Evolutionary conservation across 495 filamentous ascomycete species (phyloP).

Genomic region (Aspergillus panamensis): DNA sequence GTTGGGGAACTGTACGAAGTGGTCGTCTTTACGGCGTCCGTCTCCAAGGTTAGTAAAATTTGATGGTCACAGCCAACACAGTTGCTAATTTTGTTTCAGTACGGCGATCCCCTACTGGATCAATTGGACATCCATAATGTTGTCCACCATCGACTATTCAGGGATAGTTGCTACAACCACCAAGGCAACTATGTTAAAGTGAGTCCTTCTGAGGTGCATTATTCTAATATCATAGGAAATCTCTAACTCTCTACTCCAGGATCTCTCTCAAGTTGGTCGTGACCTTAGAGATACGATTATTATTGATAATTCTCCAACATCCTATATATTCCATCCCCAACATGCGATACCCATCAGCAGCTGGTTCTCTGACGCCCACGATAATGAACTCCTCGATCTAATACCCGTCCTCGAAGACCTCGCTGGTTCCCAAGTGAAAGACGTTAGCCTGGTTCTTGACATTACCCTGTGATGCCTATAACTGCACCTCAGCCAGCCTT

Average conservation of each 20-base stretch:
- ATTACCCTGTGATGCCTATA: conserved; percentile 68
- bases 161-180: conserved; percentile 98
- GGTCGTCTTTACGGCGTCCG: conserved; percentile 97
- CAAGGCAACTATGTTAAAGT: conserved; percentile 99
- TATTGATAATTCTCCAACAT: conserved; percentile 98
- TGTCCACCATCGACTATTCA: conserved; percentile 93
- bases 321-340: conserved; percentile 99
- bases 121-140: conserved; percentile 97
- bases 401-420: conserved; percentile 99
- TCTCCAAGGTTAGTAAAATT: conserved; percentile 75
- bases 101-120: conserved; percentile 93
- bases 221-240: not conserved
- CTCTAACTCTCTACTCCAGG: conserved; percentile 40
- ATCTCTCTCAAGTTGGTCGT: conserved; percentile 93
- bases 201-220: conserved; percentile 5
- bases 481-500: conserved; percentile 34
- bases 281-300: conserved; percentile 98
- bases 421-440: conserved; percentile 77
- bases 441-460: conserved; percentile 97
- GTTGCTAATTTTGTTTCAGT: conserved; percentile 50
- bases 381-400: conserved; percentile 96
- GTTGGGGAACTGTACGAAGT: conserved; percentile 98
- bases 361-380: conserved; percentile 99
- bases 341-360: conserved; percentile 99
- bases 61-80: not conserved